Evolutionary conservation across 1,284 basidiomycete genomes (phyloP).

Genomic region (Melampsora americana): DNA sequence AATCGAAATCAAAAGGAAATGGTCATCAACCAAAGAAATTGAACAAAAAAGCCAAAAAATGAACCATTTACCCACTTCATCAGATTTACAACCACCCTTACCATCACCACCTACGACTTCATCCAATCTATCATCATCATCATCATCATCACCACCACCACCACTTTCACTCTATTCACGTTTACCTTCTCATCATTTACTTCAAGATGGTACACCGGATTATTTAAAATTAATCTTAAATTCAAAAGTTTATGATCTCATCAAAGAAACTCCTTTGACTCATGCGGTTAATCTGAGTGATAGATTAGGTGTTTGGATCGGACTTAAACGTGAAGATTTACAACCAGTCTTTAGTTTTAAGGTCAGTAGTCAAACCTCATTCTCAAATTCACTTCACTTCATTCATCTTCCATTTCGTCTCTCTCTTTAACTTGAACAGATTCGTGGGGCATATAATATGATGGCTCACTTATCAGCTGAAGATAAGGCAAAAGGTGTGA

Average conservation of each 20-base stretch:
- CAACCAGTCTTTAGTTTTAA: constrained; percentile 99
- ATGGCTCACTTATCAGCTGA: constrained; percentile 86
- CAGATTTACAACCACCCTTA: constrained; percentile 20
- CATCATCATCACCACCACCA: no score
- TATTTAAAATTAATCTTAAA: constrained; percentile 89
- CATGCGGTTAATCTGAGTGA: constrained; percentile 79
- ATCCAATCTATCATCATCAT: no score
- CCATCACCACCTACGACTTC: constrained; percentile 25
- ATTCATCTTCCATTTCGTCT: not conserved
- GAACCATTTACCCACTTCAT: not conserved
- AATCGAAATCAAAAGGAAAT: no score
- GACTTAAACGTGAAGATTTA: constrained; percentile 89
- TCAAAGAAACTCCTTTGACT: constrained; percentile 87
- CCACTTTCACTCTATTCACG: constrained; percentile 61
- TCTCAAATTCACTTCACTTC: no score
- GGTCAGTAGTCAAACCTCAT: constrained; percentile 2
- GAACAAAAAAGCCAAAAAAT: no score
- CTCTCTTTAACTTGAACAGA: constrained; percentile 52
- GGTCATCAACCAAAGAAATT: no score
- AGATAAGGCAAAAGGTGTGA: constrained; percentile 93
- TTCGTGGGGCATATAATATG: constrained; percentile 96
- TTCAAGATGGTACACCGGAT: constrained; percentile 74
- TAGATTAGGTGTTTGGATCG: constrained; percentile 85
- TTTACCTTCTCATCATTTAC: constrained; percentile 65
- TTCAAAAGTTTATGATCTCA: constrained; percentile 88